These are phyloP conservation scores for Sporothrix schenckii DNA, from an alignment of 2,329 filamentous ascomycete genomes.

Conservation along the genomic window DNA sequence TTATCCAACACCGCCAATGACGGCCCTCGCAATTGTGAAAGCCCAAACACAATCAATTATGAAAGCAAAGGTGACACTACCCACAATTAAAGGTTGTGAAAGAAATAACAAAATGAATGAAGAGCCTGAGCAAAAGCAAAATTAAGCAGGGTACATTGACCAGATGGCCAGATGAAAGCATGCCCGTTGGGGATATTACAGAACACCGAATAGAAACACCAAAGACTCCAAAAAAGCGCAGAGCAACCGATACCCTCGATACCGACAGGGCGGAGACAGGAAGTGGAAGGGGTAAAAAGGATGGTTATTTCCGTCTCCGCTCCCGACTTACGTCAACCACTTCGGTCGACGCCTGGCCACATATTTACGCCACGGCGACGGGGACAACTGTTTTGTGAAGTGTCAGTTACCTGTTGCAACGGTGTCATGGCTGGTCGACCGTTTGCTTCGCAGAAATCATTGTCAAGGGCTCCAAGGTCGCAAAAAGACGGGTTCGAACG, in stretches of 20 bases:
- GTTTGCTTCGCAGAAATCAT: background rate
- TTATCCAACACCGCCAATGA: background rate
- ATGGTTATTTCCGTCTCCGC: background rate
- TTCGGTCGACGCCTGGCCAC: background rate
- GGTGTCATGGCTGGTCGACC: background rate
- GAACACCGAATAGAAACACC: constrained; percentile 1
- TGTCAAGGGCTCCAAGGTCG: background rate
- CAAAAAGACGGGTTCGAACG: background rate
- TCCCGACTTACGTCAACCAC: background rate
- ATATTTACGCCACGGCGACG: constrained; percentile 19
- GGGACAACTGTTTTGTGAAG: constrained; percentile 9
- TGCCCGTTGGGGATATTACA: constrained; percentile 12
- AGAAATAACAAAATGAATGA: constrained; percentile 16
- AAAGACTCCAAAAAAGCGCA: constrained; percentile 21
- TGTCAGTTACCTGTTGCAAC: constrained; percentile 13
- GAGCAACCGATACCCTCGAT: background rate
- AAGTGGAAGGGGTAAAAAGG: background rate
- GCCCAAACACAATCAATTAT: too few species aligned
- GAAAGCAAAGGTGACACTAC: too few species aligned
- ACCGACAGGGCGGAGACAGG: background rate
- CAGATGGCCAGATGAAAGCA: constrained; percentile 19
- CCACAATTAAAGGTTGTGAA: background rate
- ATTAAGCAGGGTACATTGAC: background rate
- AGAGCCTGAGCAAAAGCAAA: constrained; percentile 19
- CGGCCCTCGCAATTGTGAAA: too few species aligned